Evolutionary conservation across 805 yeast species (phyloP).

Genomic region (Cyberlindnera xishuangbannaensis): DNA sequence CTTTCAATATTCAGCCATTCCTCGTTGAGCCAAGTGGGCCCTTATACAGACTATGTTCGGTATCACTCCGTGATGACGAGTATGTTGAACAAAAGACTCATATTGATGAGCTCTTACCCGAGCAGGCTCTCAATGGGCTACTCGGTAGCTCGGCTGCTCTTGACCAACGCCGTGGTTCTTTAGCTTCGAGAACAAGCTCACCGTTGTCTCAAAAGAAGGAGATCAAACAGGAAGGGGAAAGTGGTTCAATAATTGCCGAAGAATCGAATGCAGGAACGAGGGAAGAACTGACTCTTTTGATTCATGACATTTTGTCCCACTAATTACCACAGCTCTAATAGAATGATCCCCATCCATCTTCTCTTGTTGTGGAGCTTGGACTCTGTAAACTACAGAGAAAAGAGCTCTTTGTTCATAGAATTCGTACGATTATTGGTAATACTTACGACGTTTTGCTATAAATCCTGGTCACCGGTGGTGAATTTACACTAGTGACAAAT

Average conservation of each 20-base stretch:
- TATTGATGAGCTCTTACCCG: conserved; percentile 16
- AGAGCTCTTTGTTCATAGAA: too few relatives aligned
- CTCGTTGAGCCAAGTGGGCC: conserved; percentile 66
- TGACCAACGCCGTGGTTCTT: conserved; percentile 9
- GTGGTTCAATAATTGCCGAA: neutral
- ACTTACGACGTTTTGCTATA: conserved; percentile 5
- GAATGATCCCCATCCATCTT: too few relatives aligned
- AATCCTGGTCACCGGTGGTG: conserved; percentile 16
- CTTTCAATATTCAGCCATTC: conserved; percentile 60
- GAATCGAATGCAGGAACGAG: conserved; percentile 45
- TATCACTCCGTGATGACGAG: conserved; percentile 49
- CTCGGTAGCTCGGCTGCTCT: neutral
- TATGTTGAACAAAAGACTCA: conserved; percentile 22
- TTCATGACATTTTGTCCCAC: conserved; percentile 46
- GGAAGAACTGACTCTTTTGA: conserved; percentile 66
- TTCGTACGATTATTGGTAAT: too few relatives aligned
- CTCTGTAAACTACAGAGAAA: too few relatives aligned
- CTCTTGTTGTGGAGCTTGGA: too few relatives aligned
- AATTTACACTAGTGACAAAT: conserved; percentile 7
- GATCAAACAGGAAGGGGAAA: conserved; percentile 1
- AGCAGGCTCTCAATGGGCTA: neutral
- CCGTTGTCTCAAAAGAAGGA: conserved; percentile 12
- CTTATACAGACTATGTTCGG: conserved; percentile 40
- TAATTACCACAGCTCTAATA: neutral
- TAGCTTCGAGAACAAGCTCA: conserved; percentile 1